phyloP scores from a whole-genome alignment of 768 basidiomycete genomes.

The Tulasnella sp. region DNA sequence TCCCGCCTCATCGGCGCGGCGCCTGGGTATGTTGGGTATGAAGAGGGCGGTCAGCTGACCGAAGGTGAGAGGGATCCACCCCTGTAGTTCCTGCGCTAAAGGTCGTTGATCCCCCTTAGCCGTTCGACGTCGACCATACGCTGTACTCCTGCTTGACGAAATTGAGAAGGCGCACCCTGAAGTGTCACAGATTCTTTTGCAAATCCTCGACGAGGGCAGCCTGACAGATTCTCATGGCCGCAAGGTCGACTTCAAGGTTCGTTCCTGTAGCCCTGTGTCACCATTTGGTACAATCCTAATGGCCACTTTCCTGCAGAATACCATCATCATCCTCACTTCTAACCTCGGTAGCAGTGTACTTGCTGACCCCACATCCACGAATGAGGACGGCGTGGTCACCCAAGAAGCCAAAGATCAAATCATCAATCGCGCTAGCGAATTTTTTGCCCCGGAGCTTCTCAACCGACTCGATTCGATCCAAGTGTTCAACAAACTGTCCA shows the following conservation, averaged over 20 bases:
- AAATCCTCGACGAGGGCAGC: conserved; percentile 81
- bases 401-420: conserved; percentile 51
- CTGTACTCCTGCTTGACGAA: conserved; percentile 55
- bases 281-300: neutral
- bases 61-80: conserved; percentile 25
- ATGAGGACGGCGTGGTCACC: conserved; percentile 51
- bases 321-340: conserved; percentile 81
- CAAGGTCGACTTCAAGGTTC: conserved; percentile 79
- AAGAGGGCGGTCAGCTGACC: conserved; percentile 53
- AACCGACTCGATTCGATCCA: conserved; percentile 73
- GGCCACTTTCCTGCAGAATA: conserved; percentile 40
- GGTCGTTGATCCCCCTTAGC: conserved; percentile 23
- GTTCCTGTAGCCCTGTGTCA: neutral
- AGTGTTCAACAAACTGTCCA: conserved; percentile 82
- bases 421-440: conserved; percentile 57
- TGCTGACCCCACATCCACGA: conserved; percentile 49
- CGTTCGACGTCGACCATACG: conserved; percentile 49
- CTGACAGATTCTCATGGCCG: conserved; percentile 87
- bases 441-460: conserved; percentile 82
- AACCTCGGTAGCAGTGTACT: conserved; percentile 77
- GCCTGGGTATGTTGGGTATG: conserved; percentile 72
- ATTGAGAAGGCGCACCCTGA: conserved; percentile 73
- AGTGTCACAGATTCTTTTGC: conserved; percentile 30
- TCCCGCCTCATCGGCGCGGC: conserved; percentile 85
- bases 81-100: neutral